These are phyloP conservation scores for Geotrichum europaeum DNA, from an alignment of 1,139 yeast genomes.

Conservation along the genomic window DNA sequence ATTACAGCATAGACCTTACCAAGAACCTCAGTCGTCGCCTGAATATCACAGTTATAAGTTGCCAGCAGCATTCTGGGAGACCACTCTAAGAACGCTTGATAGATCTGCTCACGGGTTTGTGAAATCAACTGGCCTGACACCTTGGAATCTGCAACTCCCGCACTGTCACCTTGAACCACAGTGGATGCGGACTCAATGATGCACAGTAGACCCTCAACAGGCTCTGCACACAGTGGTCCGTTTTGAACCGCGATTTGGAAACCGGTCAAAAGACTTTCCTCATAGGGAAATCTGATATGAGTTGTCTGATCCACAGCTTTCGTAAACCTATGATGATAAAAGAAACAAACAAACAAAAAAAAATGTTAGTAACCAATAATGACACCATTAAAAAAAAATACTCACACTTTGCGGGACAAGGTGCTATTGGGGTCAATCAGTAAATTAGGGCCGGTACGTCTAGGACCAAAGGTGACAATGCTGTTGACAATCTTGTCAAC, in stretches of 20 bases:
- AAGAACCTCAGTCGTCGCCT: conserved; percentile 87
- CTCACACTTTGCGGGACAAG: conserved; percentile 13
- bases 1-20: conserved; percentile 96
- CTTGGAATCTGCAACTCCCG: conserved; percentile 31
- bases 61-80: conserved; percentile 89
- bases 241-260: conserved; percentile 75
- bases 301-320: neutral
- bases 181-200: conserved; percentile 39
- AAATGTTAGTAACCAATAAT: neutral
- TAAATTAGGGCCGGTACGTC: conserved; percentile 68
- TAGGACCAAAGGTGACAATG: conserved; percentile 72
- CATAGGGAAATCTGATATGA: conserved; percentile 38
- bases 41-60: conserved; percentile 90
- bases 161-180: conserved; percentile 17
- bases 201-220: conserved; percentile 73
- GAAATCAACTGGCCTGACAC: conserved; percentile 68
- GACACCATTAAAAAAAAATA: neutral
- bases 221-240: conserved; percentile 89
- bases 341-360: neutral
- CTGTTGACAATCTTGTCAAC: conserved; percentile 23
- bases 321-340: conserved; percentile 1
- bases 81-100: conserved; percentile 63
- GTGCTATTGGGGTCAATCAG: conserved; percentile 48
- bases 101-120: conserved; percentile 66
- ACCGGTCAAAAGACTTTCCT: conserved; percentile 69